phyloP scores from a whole-genome alignment of 129 eudicot genomes.

The carrot (Daucus carota) region DH1_v3.0 NC_030381.2:44949501-44950000 shows the following conservation, averaged over 20 bases:
- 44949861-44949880: slow-evolving; percentile 66
- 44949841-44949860: slow-evolving; percentile 70
- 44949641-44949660: slow-evolving; percentile 72
- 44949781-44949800: slow-evolving; percentile 69
- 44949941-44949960: not conserved
- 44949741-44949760: slow-evolving; percentile 10
- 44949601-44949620: slow-evolving; percentile 26
- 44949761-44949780: slow-evolving; percentile 37
- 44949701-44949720: not conserved
- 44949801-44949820: slow-evolving; percentile 83
- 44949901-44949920: not conserved
- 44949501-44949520: not conserved
- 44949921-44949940: not conserved
- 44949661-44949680: slow-evolving; percentile 55
- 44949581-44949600: slow-evolving; percentile 58
- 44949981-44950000: not conserved
- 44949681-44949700: not conserved
- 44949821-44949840: slow-evolving; percentile 93
- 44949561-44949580: slow-evolving; percentile 37
- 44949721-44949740: not conserved
- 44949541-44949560: slow-evolving; percentile 18
- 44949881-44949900: not conserved
- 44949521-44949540: not conserved
- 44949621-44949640: slow-evolving; percentile 35
- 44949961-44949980: not conserved